phyloP scores from a whole-genome alignment of 106 monocot genomes.

The Alisma plantagoaquatica region DNA sequence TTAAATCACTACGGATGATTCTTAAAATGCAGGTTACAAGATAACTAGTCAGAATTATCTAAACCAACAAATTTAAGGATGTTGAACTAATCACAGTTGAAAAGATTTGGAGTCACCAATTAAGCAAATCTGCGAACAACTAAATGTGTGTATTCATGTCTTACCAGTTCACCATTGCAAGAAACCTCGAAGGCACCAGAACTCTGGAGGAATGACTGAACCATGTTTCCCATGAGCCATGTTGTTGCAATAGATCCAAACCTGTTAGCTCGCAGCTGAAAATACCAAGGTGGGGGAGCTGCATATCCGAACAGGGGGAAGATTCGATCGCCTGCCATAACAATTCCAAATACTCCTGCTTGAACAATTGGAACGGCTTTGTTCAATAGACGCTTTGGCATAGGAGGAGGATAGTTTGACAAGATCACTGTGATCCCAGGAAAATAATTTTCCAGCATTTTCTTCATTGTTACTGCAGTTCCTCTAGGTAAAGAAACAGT shows the following conservation, averaged over 20 bases:
- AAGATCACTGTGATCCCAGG: slow-evolving; percentile 78
- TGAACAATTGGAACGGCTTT: slow-evolving; percentile 75
- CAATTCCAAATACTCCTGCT: slow-evolving; percentile 49
- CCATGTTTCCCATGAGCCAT: slow-evolving; percentile 87
- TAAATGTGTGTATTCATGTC: no score
- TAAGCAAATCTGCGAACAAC: no score
- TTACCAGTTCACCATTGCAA: slow-evolving; percentile 84
- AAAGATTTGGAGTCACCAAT: no score
- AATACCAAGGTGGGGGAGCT: slow-evolving; percentile 78
- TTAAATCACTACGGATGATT: no score
- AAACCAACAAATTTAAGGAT: no score
- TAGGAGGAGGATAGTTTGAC: slow-evolving; percentile 77
- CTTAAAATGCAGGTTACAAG: no score
- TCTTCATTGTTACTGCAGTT: slow-evolving; percentile 84
- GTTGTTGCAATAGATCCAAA: slow-evolving; percentile 86
- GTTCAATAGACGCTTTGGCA: slow-evolving; percentile 79
- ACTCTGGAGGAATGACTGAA: slow-evolving; percentile 65
- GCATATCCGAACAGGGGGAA: slow-evolving; percentile 69
- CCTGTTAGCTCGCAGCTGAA: slow-evolving; percentile 64
- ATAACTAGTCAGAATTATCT: no score
- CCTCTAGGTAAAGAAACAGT: slow-evolving; percentile 39
- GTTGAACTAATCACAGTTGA: no score
- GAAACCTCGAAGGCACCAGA: slow-evolving; percentile 98
- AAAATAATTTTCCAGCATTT: slow-evolving; percentile 89
- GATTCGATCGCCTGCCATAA: slow-evolving; percentile 88